phyloP scores from a whole-genome alignment of 805 yeast genomes.

The Saturnispora mendoncae region DNA sequence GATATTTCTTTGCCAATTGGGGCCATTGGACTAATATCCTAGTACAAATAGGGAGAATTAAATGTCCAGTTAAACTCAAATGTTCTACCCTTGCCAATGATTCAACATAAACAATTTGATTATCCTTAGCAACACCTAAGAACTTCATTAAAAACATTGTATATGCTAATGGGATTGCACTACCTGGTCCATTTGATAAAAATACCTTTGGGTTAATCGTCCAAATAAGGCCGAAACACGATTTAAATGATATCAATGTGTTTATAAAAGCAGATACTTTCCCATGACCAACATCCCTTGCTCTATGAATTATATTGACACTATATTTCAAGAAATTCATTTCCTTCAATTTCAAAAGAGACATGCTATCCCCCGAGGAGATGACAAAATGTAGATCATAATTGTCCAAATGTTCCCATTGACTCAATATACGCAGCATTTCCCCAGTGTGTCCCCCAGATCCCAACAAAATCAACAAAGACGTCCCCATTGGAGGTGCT shows the following conservation, averaged over 20 bases:
- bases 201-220: constrained; percentile 25
- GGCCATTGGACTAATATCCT: constrained; percentile 90
- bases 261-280: constrained; percentile 25
- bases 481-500: background rate
- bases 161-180: constrained; percentile 61
- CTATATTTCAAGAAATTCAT: constrained; percentile 27
- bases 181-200: constrained; percentile 72
- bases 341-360: constrained; percentile 32
- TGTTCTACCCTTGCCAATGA: constrained; percentile 73
- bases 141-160: constrained; percentile 43
- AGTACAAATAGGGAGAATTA: constrained; percentile 64
- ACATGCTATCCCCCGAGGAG: constrained; percentile 40
- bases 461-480: constrained; percentile 51
- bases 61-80: constrained; percentile 67
- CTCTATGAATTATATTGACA: constrained; percentile 27
- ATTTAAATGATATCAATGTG: constrained; percentile 27
- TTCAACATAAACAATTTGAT: constrained; percentile 72
- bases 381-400: constrained; percentile 25
- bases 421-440: constrained; percentile 61
- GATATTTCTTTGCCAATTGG: constrained; percentile 40
- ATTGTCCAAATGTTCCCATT: constrained; percentile 25
- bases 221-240: constrained; percentile 15
- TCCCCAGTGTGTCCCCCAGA: constrained; percentile 98
- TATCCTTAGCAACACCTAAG: constrained; percentile 36
- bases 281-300: constrained; percentile 33